These are phyloP conservation scores for sorghum (Sorghum bicolor) DNA, from an alignment of 176 grass and related monocot genomes.

Conservation along the genomic window Sorghum_bicolor_NCBIv3 NC_012874.2:15795501-15796000, in stretches of 20 bases:
- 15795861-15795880: constrained; percentile 36
- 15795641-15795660: too few relatives aligned
- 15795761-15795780: neutral
- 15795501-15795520: too few relatives aligned
- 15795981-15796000: neutral
- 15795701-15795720: neutral
- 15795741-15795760: neutral
- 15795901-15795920: neutral
- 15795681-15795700: too few relatives aligned
- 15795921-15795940: neutral
- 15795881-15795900: neutral
- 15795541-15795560: too few relatives aligned
- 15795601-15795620: too few relatives aligned
- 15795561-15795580: too few relatives aligned
- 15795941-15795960: neutral
- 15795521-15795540: too few relatives aligned
- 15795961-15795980: neutral
- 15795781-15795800: too few relatives aligned
- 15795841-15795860: constrained; percentile 28
- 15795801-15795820: neutral
- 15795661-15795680: too few relatives aligned
- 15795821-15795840: constrained; percentile 2
- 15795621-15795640: too few relatives aligned
- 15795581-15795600: too few relatives aligned
- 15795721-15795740: neutral